phyloP scores from a whole-genome alignment of 2,329 filamentous ascomycete genomes.

The Chrysosphaeria jannelii region DNA sequence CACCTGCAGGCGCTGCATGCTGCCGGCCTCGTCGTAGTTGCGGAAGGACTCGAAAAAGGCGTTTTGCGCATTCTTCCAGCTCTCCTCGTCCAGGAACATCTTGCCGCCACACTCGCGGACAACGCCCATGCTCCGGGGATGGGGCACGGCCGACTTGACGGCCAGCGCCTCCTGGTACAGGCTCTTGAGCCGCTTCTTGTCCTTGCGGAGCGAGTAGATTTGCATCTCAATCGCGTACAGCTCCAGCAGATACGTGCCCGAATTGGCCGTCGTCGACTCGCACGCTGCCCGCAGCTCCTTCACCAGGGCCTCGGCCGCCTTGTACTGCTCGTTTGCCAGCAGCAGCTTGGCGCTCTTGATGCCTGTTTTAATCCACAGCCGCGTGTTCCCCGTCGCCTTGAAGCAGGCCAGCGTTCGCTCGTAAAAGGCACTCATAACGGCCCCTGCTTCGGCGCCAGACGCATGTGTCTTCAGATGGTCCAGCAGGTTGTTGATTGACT shows the following conservation, averaged over 20 bases:
- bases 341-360: constrained; percentile 85
- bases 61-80: constrained; percentile 89
- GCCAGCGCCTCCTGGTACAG: constrained; percentile 76
- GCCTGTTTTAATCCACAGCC: constrained; percentile 92
- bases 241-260: constrained; percentile 86
- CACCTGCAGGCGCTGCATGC: constrained; percentile 83
- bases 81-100: constrained; percentile 99
- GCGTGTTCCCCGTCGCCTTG: constrained; percentile 90
- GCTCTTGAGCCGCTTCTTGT: constrained; percentile 87
- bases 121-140: constrained; percentile 97
- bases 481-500: constrained; percentile 98
- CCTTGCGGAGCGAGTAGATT: constrained; percentile 90
- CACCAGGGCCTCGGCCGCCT: constrained; percentile 51
- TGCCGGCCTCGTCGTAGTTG: constrained; percentile 95
- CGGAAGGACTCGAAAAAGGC: constrained; percentile 98
- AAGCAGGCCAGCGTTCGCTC: constrained; percentile 80
- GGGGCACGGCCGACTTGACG: constrained; percentile 86
- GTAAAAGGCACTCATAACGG: constrained; percentile 86
- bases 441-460: constrained; percentile 36
- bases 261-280: constrained; percentile 70
- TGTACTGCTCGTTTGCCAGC: constrained; percentile 70
- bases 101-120: constrained; percentile 97
- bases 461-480: constrained; percentile 79
- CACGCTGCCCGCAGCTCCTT: constrained; percentile 72
- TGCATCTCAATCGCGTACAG: constrained; percentile 94